These are phyloP conservation scores for Acrocalymma vagum DNA, from an alignment of 2,329 filamentous ascomycete species.

Conservation along the genomic window DNA sequence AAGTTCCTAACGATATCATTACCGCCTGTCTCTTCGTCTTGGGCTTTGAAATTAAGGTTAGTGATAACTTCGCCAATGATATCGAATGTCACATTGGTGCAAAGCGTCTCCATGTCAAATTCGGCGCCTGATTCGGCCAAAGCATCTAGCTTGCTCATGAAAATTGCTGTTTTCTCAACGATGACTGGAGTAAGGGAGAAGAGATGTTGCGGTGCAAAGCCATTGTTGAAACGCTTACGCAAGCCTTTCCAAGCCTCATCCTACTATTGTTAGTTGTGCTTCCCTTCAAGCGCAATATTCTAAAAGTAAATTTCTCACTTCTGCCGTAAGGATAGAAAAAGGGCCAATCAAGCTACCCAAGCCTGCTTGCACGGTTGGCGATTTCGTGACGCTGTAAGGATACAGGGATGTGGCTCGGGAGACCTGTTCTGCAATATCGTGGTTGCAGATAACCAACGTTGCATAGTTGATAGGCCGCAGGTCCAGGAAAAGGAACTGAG, in stretches of 20 bases:
- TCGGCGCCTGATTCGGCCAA: slow-evolving; percentile 29
- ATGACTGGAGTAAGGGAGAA: slow-evolving; percentile 44
- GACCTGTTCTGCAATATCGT: slow-evolving; percentile 46
- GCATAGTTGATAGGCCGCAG: slow-evolving; percentile 38
- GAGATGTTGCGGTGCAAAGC: slow-evolving; percentile 47
- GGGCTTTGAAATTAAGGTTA: slow-evolving; percentile 38
- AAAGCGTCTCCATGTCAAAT: slow-evolving; percentile 40
- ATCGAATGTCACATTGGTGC: slow-evolving; percentile 43
- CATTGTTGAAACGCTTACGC: slow-evolving; percentile 46
- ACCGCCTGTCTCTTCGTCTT: slow-evolving; percentile 24
- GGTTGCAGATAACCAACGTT: slow-evolving; percentile 34
- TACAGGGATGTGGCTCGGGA: slow-evolving; percentile 33
- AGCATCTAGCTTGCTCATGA: slow-evolving; percentile 40
- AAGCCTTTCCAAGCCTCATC: slow-evolving; percentile 45
- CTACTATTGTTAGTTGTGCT: slow-evolving; percentile 6
- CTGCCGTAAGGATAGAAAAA: slow-evolving; percentile 34
- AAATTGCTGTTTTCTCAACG: slow-evolving; percentile 43
- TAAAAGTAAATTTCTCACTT: too few species aligned
- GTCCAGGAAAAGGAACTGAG: slow-evolving; percentile 39
- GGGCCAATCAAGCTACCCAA: slow-evolving; percentile 33
- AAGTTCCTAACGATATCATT: slow-evolving; percentile 38
- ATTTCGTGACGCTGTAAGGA: slow-evolving; percentile 43
- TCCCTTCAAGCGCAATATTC: too few species aligned
- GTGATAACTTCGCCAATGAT: slow-evolving; percentile 45
- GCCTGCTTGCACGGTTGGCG: slow-evolving; percentile 35